Evolutionary conservation across 1,284 basidiomycete genomes (phyloP).

Genomic region (Boletus coffeatus): DNA sequence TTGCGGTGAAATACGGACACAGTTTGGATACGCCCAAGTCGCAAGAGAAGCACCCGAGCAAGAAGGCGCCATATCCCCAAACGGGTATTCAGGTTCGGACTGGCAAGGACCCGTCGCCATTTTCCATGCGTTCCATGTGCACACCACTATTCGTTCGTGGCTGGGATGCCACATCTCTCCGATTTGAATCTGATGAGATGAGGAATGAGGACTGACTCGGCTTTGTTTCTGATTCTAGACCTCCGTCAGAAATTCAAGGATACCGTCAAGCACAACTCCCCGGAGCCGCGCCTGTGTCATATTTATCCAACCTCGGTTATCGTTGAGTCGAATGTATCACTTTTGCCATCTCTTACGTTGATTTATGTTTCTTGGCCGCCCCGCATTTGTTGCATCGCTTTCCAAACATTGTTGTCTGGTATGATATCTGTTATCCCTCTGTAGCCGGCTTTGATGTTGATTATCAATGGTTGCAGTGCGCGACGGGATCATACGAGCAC

Average conservation of each 20-base stretch:
- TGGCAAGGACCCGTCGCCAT: constrained; percentile 30
- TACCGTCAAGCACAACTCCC: constrained; percentile 43
- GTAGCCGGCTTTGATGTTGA: not conserved
- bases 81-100: constrained; percentile 40
- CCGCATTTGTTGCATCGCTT: not conserved
- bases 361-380: constrained; percentile 4
- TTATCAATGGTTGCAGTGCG: constrained; percentile 35
- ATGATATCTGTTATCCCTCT: constrained; percentile 4
- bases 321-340: constrained; percentile 34
- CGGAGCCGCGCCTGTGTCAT: constrained; percentile 45
- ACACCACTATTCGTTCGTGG: not conserved
- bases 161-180: not conserved
- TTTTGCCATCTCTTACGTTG: not conserved
- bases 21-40: constrained; percentile 18
- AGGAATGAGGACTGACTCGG: not conserved
- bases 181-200: not conserved
- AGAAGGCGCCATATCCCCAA: constrained; percentile 36
- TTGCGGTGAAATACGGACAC: constrained; percentile 9
- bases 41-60: constrained; percentile 33
- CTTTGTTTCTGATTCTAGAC: constrained; percentile 24
- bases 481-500: constrained; percentile 50
- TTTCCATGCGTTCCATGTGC: constrained; percentile 9
- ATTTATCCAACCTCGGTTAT: constrained; percentile 58
- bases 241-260: constrained; percentile 54
- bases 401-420: constrained; percentile 34